Evolutionary conservation across 176 grass and related monocot genomes (phyloP).

Genomic region (Oryza nivara): DNA sequence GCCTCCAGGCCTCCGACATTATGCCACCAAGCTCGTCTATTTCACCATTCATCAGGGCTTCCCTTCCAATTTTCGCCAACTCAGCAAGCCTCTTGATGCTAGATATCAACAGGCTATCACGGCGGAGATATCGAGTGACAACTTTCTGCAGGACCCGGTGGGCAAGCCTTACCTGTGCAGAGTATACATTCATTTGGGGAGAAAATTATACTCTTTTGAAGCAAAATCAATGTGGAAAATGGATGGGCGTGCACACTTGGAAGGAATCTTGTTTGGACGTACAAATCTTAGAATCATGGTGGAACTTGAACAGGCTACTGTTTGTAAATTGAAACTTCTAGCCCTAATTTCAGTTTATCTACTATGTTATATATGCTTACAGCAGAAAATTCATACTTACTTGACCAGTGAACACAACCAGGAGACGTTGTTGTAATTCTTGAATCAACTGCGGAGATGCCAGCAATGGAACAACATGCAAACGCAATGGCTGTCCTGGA

Average conservation of each 20-base stretch:
- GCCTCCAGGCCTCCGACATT: constrained; percentile 82
- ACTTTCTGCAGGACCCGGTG: constrained; percentile 88
- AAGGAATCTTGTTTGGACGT: not conserved
- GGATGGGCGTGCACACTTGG: not conserved
- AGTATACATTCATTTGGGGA: not conserved
- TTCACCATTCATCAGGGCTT: constrained; percentile 78
- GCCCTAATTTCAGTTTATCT: not conserved
- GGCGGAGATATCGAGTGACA: constrained; percentile 69
- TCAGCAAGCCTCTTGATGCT: constrained; percentile 84
- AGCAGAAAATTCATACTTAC: constrained; percentile 54
- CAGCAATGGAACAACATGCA: constrained; percentile 65
- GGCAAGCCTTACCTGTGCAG: constrained; percentile 76
- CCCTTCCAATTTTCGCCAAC: constrained; percentile 73
- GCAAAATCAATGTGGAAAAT: constrained; percentile 5
- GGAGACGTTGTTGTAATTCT: constrained; percentile 69
- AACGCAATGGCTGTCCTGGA: constrained; percentile 70
- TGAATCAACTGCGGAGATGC: constrained; percentile 49
- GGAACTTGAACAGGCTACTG: not conserved
- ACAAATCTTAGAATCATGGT: not conserved
- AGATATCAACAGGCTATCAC: constrained; percentile 77
- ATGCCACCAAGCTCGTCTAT: constrained; percentile 72
- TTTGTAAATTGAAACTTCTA: not conserved
- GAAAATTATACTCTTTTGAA: not conserved
- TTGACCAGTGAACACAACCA: constrained; percentile 95
- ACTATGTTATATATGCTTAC: constrained; percentile 9